Evolutionary conservation across 495 filamentous ascomycete species (phyloP).

Genomic region (Chaetomium cochliodes): DNA sequence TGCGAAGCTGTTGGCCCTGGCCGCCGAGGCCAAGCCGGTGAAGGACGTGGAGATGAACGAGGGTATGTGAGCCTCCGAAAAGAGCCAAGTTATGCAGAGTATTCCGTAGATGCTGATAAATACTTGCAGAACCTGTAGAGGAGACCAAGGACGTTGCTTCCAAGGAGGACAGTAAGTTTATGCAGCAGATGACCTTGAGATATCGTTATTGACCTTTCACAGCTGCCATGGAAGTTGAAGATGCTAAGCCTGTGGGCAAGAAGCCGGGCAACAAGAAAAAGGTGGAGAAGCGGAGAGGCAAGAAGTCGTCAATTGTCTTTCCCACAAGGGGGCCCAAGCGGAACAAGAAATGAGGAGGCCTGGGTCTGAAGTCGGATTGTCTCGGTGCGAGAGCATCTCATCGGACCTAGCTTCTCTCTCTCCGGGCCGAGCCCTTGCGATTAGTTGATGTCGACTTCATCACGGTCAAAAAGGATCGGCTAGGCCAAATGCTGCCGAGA

Average conservation of each 20-base stretch:
- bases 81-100: not conserved
- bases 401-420: not conserved
- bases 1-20: constrained; percentile 74
- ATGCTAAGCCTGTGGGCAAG: constrained; percentile 33
- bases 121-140: constrained; percentile 18
- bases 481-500: not conserved
- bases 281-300: constrained; percentile 46
- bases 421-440: not conserved
- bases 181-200: not conserved
- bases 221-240: constrained; percentile 52
- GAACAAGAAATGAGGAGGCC: constrained; percentile 40
- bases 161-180: constrained; percentile 41
- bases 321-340: constrained; percentile 49
- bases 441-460: not conserved
- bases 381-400: not conserved
- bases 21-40: constrained; percentile 61
- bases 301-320: constrained; percentile 54
- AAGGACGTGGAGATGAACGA: constrained; percentile 41
- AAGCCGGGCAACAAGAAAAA: constrained; percentile 41
- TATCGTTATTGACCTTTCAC: constrained; percentile 23
- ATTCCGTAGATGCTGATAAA: constrained; percentile 2
- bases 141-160: constrained; percentile 27
- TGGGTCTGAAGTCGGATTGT: not conserved
- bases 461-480: not conserved
- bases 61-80: constrained; percentile 20